Evolutionary conservation across 179 eudicot genomes (phyloP).

Genomic region (Drosera spatulata): DNA sequence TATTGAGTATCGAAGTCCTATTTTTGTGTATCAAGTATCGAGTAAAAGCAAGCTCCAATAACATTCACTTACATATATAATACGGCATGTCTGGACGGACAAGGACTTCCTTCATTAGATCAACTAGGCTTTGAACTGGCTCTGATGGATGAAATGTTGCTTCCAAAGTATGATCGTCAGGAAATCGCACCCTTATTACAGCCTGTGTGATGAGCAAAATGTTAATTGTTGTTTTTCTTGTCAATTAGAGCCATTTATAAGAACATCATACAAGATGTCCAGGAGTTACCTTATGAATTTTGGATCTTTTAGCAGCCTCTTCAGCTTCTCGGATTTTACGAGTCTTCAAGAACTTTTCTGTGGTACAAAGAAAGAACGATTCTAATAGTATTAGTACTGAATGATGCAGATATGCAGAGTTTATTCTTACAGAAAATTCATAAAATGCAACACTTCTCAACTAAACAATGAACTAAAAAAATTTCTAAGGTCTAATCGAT

Average conservation of each 20-base stretch:
- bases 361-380: background rate
- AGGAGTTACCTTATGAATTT: conserved; percentile 40
- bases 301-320: conserved; percentile 65
- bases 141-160: conserved; percentile 85
- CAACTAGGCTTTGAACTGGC: conserved; percentile 51
- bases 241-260: background rate
- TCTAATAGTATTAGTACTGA: no score
- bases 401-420: background rate
- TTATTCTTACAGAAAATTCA: background rate
- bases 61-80: conserved; percentile 47
- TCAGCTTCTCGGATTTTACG: conserved; percentile 78
- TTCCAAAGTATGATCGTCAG: conserved; percentile 69
- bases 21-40: background rate
- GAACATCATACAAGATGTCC: background rate
- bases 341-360: conserved; percentile 75
- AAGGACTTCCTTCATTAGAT: conserved; percentile 53
- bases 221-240: no score
- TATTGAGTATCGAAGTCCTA: no score
- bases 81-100: conserved; percentile 63
- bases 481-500: background rate
- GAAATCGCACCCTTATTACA: conserved; percentile 71
- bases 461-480: background rate
- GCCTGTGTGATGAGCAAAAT: conserved; percentile 30
- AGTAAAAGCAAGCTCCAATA: background rate
- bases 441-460: background rate